Evolutionary conservation across 306 rosid species (phyloP).

Genomic region (Delonix regia): DNA sequence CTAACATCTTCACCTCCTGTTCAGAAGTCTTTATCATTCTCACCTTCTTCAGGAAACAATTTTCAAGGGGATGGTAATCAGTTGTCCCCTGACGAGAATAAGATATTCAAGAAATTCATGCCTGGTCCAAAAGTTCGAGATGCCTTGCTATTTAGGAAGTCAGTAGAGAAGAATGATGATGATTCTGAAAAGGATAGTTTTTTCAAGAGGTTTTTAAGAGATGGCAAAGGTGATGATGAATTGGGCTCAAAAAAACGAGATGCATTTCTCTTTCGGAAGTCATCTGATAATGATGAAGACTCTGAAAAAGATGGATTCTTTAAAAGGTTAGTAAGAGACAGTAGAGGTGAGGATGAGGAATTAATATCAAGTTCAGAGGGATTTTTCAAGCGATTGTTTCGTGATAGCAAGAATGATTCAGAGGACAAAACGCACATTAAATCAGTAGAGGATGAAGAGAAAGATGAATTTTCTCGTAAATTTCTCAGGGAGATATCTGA

Average conservation of each 20-base stretch:
- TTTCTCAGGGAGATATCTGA: slow-evolving; percentile 77
- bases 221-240: slow-evolving; percentile 78
- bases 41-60: slow-evolving; percentile 61
- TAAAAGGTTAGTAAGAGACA: slow-evolving; percentile 75
- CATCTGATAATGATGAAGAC: slow-evolving; percentile 70
- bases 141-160: slow-evolving; percentile 80
- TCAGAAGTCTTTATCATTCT: slow-evolving; percentile 63
- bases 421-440: slow-evolving; percentile 57
- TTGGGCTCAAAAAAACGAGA: slow-evolving; percentile 71
- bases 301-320: slow-evolving; percentile 81
- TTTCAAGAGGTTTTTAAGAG: slow-evolving; percentile 86
- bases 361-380: slow-evolving; percentile 79
- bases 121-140: slow-evolving; percentile 82
- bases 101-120: slow-evolving; percentile 72
- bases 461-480: slow-evolving; percentile 77
- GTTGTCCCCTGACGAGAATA: slow-evolving; percentile 71
- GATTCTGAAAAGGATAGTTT: slow-evolving; percentile 86
- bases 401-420: slow-evolving; percentile 72
- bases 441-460: slow-evolving; percentile 69
- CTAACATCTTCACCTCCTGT: slow-evolving; percentile 66
- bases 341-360: slow-evolving; percentile 82
- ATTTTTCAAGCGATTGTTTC: slow-evolving; percentile 82
- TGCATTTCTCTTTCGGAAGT: slow-evolving; percentile 65
- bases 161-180: slow-evolving; percentile 71
- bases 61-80: slow-evolving; percentile 60